phyloP scores from a whole-genome alignment of 257 asterid genomes.

The Solanum appendiculatum region DNA sequence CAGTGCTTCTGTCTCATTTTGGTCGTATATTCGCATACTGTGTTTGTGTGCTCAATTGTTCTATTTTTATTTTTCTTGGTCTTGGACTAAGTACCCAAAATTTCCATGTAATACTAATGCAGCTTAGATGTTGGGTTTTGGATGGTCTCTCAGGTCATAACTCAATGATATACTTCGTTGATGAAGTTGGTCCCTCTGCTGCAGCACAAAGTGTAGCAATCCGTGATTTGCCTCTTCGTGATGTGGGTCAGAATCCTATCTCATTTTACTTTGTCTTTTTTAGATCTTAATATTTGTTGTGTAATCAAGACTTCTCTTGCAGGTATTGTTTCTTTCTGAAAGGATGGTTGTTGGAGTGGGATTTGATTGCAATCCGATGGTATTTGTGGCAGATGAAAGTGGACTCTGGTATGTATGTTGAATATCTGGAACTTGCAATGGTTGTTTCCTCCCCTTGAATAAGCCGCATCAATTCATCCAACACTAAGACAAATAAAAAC shows the following conservation, averaged over 20 bases:
- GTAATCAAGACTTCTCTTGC: constrained; percentile 17
- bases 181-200: constrained; percentile 93
- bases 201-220: constrained; percentile 89
- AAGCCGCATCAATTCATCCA: neutral
- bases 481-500: neutral
- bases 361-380: constrained; percentile 92
- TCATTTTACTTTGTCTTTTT: constrained; percentile 15
- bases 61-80: neutral
- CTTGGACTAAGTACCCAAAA: neutral
- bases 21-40: neutral
- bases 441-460: neutral
- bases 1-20: neutral
- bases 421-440: constrained; percentile 4
- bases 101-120: constrained; percentile 2
- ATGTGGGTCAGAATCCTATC: constrained; percentile 99
- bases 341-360: constrained; percentile 94
- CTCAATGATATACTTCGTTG: constrained; percentile 96
- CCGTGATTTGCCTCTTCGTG: constrained; percentile 99
- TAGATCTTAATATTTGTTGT: constrained; percentile 7
- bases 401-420: constrained; percentile 82
- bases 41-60: neutral
- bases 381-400: constrained; percentile 74
- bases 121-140: neutral
- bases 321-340: constrained; percentile 85
- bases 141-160: constrained; percentile 61